Evolutionary conservation across 306 rosid genomes (phyloP).

Genomic region (Vigna nakashimae): DNA sequence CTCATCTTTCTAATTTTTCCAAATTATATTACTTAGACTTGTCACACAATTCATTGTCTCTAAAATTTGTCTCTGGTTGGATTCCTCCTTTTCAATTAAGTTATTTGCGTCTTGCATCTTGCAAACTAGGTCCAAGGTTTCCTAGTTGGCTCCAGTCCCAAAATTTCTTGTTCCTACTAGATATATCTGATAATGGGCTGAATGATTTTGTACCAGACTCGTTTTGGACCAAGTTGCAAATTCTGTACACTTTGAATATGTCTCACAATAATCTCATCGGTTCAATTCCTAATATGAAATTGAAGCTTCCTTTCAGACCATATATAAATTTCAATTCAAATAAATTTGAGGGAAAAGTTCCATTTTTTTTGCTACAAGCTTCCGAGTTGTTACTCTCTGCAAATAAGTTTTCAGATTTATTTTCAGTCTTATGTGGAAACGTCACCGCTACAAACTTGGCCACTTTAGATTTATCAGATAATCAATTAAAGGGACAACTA

Average conservation of each 20-base stretch:
- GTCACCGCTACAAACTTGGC: background rate
- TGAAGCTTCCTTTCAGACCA: background rate
- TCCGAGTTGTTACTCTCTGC: background rate
- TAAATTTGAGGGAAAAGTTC: background rate
- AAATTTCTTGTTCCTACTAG: background rate
- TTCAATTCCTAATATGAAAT: background rate
- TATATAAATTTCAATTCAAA: background rate
- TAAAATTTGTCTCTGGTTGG: background rate
- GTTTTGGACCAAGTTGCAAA: background rate
- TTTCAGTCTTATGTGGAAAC: background rate
- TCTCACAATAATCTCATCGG: background rate
- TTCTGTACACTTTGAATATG: background rate
- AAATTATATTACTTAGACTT: accelerated
- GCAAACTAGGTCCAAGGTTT: background rate
- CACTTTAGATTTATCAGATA: background rate
- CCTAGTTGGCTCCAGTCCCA: background rate
- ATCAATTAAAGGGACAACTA: background rate
- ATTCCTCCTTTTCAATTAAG: background rate
- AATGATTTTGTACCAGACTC: background rate
- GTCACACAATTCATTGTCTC: background rate
- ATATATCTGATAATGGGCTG: background rate
- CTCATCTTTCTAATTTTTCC: background rate
- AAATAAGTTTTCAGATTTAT: background rate
- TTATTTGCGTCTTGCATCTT: background rate
- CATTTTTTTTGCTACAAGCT: background rate